These are phyloP conservation scores for Akanthomyces uredinophilus DNA, from an alignment of 2,329 filamentous ascomycete genomes.

Conservation along the genomic window DNA sequence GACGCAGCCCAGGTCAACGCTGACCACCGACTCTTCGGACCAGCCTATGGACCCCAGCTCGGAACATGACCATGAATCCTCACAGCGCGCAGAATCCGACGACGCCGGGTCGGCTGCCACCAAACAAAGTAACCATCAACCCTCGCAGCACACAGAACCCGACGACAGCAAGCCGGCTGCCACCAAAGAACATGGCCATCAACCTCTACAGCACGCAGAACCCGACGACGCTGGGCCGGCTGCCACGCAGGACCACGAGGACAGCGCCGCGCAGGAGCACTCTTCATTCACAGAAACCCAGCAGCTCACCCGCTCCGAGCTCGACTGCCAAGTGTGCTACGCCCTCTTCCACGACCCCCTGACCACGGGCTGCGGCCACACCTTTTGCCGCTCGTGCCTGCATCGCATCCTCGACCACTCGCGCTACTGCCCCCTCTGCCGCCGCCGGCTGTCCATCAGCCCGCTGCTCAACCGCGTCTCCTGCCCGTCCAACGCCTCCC, in stretches of 20 bases:
- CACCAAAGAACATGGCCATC: neutral
- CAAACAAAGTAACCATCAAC: too few species aligned
- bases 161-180: neutral
- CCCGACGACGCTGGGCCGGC: neutral
- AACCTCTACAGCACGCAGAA: neutral
- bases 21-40: too few species aligned
- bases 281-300: conserved; percentile 49
- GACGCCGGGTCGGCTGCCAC: too few species aligned
- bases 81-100: too few species aligned
- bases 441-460: conserved; percentile 54
- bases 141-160: too few species aligned
- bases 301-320: conserved; percentile 58
- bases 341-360: conserved; percentile 73
- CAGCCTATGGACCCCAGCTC: too few species aligned
- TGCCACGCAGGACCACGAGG: neutral
- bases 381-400: conserved; percentile 78
- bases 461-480: conserved; percentile 36
- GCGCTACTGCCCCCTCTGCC: conserved; percentile 74
- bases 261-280: neutral
- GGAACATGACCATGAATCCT: too few species aligned
- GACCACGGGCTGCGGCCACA: conserved; percentile 84
- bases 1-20: neutral
- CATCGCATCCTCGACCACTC: conserved; percentile 72
- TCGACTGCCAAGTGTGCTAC: conserved; percentile 89
- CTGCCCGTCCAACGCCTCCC: conserved; percentile 54